Conservation (phyloP, 768 basidiomycete genomes). For the Lyophyllum atratum region DNA sequence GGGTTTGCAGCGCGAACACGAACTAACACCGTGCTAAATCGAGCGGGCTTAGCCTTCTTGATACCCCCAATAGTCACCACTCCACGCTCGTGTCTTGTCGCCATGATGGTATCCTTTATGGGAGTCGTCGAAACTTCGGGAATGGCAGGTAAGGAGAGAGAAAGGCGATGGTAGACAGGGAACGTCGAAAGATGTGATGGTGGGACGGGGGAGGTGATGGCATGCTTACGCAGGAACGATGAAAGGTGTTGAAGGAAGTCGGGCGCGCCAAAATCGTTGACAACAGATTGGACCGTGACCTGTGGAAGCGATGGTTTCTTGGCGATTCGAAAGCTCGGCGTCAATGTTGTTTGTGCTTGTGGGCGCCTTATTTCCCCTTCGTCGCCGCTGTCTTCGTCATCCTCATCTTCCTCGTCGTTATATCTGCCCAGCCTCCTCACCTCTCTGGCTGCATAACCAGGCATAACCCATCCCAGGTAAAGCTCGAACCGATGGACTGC, state of each 20-base stretch:
- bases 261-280: background rate
- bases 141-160: slow-evolving; percentile 17
- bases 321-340: background rate
- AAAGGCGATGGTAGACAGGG: slow-evolving; percentile 20
- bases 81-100: slow-evolving; percentile 2
- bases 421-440: background rate
- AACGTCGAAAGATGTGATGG: slow-evolving; percentile 1
- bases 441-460: background rate
- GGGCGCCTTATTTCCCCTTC: background rate
- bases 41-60: slow-evolving; percentile 12
- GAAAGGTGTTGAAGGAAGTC: background rate
- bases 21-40: slow-evolving; percentile 25
- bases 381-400: background rate
- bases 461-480: slow-evolving; percentile 1
- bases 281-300: background rate
- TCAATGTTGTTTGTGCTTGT: background rate
- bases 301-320: background rate
- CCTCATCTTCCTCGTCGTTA: background rate
- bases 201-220: background rate
- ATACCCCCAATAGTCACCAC: slow-evolving; percentile 13
- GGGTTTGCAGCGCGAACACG: background rate
- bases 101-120: slow-evolving; percentile 16
- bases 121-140: slow-evolving; percentile 8
- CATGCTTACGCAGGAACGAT: background rate
- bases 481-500: background rate